Evolutionary conservation across 2,329 filamentous ascomycete genomes (phyloP).

Genomic region (Gliomastix tumulicola): DNA sequence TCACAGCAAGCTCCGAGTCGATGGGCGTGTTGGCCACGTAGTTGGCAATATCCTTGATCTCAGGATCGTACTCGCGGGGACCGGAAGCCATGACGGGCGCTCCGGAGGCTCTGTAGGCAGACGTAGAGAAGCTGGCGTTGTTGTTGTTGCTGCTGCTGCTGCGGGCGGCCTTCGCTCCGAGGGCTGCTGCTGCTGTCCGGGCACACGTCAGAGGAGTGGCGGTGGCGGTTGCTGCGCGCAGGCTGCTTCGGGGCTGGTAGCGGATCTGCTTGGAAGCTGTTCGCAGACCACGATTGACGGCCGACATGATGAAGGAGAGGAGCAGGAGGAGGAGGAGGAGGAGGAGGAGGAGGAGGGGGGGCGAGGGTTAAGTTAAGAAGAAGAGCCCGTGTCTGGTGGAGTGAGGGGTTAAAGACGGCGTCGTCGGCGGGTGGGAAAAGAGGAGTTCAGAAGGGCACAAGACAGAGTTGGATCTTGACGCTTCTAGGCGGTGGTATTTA

Average conservation of each 20-base stretch:
- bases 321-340: slow-evolving; percentile 7
- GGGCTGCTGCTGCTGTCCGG: slow-evolving; percentile 18
- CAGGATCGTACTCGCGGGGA: slow-evolving; percentile 69
- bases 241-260: slow-evolving; percentile 29
- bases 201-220: slow-evolving; percentile 26
- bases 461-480: too few species aligned
- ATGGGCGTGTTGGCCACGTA: slow-evolving; percentile 93
- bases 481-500: too few species aligned
- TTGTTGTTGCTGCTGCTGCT: slow-evolving; percentile 20
- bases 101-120: slow-evolving; percentile 36
- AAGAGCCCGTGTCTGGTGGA: too few species aligned
- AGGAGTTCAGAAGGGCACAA: too few species aligned
- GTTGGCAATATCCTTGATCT: slow-evolving; percentile 90
- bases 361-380: too few species aligned
- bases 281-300: slow-evolving; percentile 46
- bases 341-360: slow-evolving; percentile 2
- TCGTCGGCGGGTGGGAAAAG: too few species aligned
- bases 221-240: slow-evolving; percentile 19
- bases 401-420: too few species aligned
- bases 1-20: slow-evolving; percentile 85
- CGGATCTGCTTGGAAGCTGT: slow-evolving; percentile 48
- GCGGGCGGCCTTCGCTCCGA: slow-evolving; percentile 22
- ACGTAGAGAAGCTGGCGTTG: slow-evolving; percentile 40
- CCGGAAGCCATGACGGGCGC: slow-evolving; percentile 43
- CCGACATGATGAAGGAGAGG: slow-evolving; percentile 35